Evolutionary conservation across 257 asterid species (phyloP), one percentile per base, ranked within the genome.

Genomic region (Dorcoceras hygrometricum): DNA sequence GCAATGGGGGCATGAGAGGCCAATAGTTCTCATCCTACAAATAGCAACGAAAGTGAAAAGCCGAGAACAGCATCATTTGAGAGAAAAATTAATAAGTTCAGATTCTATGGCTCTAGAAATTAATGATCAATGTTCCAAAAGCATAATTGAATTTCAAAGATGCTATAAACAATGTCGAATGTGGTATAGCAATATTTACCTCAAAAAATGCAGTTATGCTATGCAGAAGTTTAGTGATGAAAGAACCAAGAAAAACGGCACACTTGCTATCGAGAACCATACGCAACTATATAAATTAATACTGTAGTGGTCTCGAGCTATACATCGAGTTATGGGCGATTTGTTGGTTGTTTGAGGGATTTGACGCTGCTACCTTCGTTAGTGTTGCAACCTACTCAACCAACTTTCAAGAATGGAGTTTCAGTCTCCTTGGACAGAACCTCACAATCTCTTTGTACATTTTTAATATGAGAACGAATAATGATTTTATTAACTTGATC

Each of bases 1-100:
- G 94, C 84, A 88, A 73, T 53, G 94, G 94, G 71, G 96, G 94
- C 96, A 88, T 67, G 39, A 88, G 84, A 72, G 87, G 90, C 96
- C 96, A 88, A 67, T 84, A 77, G 53, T 77, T 84, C 71, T 86
- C 91, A 73, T 88, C 83, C 96, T 88, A 71, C 67, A 61, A 8
- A 66, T 14, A 69, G 18, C 22, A 57, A 57, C 22, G 62, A 24
- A 8, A 65, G 25, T 43, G 16, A 62, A 39, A 16, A 65, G 9
- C 68, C 23, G 57, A 50, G 14, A 61, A 59, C 29, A 59, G 26
- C 34, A 48, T 53, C 63, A 73, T 26, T 24, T 59, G 70, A 34
- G 70, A 61, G 24, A 61, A 23, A 57, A 14, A 26, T 59, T n/a
- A 64, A 25, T 57, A 28, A 9, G 24, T 32, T 32, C 20, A 51